Base-by-base conservation (phyloP, 805 yeast genomes). In the Alloascoidea hylecoeti region DNA sequence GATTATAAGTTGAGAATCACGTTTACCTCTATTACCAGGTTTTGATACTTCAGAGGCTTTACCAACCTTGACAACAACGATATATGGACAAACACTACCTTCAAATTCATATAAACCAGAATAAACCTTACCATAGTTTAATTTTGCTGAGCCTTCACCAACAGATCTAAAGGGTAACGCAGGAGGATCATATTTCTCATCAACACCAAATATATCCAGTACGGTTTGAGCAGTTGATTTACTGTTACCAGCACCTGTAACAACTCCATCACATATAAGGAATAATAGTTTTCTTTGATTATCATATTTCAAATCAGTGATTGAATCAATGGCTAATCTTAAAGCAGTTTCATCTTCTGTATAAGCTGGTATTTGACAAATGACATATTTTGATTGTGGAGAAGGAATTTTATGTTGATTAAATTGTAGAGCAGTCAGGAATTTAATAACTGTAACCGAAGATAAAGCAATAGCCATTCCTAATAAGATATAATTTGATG, bases 1-100 rank as follows among this genome's bases (percentile, higher is more conserved):
- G 46, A 73, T 53, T 43, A 73, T 53, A 39, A 72, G 62, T 52
- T 73, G 80, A 15, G 79, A 70, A 49, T 73, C 80, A 49, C 80
- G 71, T 52, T 73, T 73, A 47, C 80, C 80, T 51, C 80, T 60
- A 52, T 73, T 73, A 40, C 80, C 80, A 4, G 79, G 78, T 41
- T 47, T 44, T 12, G 49, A 35, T 50, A 60, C 62, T 52, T 73
- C 80, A 3, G 60, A 62, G 0, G 75, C 73, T 3, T 71, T 61
- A 30, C 80, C 80, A 38, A 71, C 67, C 49, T 73, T 73, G 39
- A 69, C 75, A 41, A 73, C 58, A 12, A 68, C 65, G 23, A 73
- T 44, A 44, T 65, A 60, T 1, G 80, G 79, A 5, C 71, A 70
- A 16, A 70, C 65, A 19, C 60, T 56, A 40, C 75, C 79, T 43